A percentile compares a stretch with the other conserved stretches of the same genome.
Evolutionary conservation across 805 yeast species (phyloP).

Genomic region (Teunomyces aglyptinius): DNA sequence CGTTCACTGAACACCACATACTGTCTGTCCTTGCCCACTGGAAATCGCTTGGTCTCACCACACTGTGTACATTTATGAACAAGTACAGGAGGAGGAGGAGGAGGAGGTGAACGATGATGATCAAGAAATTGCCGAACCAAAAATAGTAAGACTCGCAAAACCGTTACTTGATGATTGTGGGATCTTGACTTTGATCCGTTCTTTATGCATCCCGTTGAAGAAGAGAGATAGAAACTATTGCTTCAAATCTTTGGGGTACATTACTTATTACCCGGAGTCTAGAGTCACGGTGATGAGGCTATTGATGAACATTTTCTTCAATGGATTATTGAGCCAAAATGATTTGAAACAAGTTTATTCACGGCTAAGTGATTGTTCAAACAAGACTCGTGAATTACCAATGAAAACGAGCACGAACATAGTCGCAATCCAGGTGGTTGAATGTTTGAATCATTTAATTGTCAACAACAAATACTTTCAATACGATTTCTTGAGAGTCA

Average conservation of each 20-base stretch:
- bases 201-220: constrained; percentile 71
- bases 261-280: constrained; percentile 76
- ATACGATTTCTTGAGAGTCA: constrained; percentile 60
- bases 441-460: constrained; percentile 66
- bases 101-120: too few species aligned
- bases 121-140: too few species aligned
- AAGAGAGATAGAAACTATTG: constrained; percentile 59
- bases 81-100: constrained; percentile 23
- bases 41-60: constrained; percentile 52
- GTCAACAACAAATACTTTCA: constrained; percentile 67
- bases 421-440: constrained; percentile 76
- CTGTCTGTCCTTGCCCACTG: constrained; percentile 55
- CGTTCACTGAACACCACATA: constrained; percentile 49
- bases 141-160: constrained; percentile 22
- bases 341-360: constrained; percentile 61
- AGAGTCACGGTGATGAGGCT: constrained; percentile 71
- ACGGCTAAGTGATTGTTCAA: constrained; percentile 32
- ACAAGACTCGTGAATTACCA: constrained; percentile 40
- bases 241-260: constrained; percentile 59
- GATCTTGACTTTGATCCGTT: constrained; percentile 65
- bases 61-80: constrained; percentile 53
- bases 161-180: constrained; percentile 77
- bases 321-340: constrained; percentile 61
- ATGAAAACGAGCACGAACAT: constrained; percentile 61
- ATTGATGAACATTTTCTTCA: constrained; percentile 60